A percentile compares a stretch with the other conserved stretches of the same genome.
Conservation (phyloP, 2,329 filamentous ascomycete species). For the Aspergillus tubingensis region DNA sequence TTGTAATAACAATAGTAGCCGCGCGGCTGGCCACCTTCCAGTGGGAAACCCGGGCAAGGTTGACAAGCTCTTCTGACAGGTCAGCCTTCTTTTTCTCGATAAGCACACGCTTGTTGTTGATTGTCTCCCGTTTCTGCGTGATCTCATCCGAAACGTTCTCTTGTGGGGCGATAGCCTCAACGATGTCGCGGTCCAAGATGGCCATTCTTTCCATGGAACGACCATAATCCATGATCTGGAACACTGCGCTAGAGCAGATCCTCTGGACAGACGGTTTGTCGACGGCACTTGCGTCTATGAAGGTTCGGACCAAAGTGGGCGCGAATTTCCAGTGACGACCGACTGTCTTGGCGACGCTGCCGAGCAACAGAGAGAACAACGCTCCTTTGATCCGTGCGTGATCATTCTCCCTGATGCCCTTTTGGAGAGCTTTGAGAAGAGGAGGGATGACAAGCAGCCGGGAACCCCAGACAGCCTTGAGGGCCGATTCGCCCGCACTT, state of each 20-base stretch:
- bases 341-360: slow-evolving; percentile 83
- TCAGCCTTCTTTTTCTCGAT: slow-evolving; percentile 83
- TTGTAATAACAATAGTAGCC: slow-evolving; percentile 84
- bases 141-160: slow-evolving; percentile 61
- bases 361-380: slow-evolving; percentile 86
- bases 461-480: slow-evolving; percentile 87
- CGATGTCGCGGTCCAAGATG: slow-evolving; percentile 69
- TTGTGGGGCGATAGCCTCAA: slow-evolving; percentile 70
- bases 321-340: slow-evolving; percentile 94
- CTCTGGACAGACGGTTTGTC: slow-evolving; percentile 95
- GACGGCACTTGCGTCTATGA: slow-evolving; percentile 84
- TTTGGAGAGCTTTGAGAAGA: slow-evolving; percentile 75
- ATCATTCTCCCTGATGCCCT: slow-evolving; percentile 76
- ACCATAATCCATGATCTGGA: slow-evolving; percentile 87
- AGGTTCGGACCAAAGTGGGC: slow-evolving; percentile 82
- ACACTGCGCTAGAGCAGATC: slow-evolving; percentile 77
- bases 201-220: slow-evolving; percentile 85
- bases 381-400: slow-evolving; percentile 92
- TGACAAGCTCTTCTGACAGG: slow-evolving; percentile 78
- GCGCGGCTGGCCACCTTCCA: slow-evolving; percentile 96
- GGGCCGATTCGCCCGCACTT: slow-evolving; percentile 84
- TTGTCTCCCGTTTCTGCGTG: slow-evolving; percentile 68
- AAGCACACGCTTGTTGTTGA: slow-evolving; percentile 70
- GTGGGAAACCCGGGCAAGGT: slow-evolving; percentile 75
- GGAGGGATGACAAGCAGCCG: slow-evolving; percentile 85